Evolutionary conservation across 1,284 basidiomycete species (phyloP).

Genomic region (Apiotrichum laibachii): DNA sequence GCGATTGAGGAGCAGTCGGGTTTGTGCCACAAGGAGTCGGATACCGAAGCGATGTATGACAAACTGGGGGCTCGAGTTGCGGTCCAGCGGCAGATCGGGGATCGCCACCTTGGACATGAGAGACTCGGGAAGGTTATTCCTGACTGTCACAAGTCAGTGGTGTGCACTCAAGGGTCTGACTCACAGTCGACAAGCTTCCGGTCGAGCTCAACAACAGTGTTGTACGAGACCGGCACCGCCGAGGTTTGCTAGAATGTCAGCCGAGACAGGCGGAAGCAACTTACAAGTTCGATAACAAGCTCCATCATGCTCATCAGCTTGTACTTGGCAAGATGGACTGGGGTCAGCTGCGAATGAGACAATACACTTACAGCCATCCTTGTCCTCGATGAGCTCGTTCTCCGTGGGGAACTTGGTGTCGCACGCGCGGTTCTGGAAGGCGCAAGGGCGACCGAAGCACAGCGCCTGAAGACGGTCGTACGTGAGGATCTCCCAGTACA

Average conservation of each 20-base stretch:
- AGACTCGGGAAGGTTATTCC: slow-evolving; percentile 35
- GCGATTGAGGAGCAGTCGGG: slow-evolving; percentile 46
- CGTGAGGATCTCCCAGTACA: slow-evolving; percentile 50
- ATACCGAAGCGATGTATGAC: slow-evolving; percentile 49
- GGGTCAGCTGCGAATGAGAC: neutral
- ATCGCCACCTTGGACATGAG: slow-evolving; percentile 39
- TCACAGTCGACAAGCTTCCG: slow-evolving; percentile 41
- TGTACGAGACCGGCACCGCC: slow-evolving; percentile 34
- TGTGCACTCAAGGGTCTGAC: slow-evolving; percentile 8
- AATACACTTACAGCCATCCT: slow-evolving; percentile 35
- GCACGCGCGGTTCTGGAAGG: slow-evolving; percentile 33
- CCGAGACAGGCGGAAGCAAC: slow-evolving; percentile 5
- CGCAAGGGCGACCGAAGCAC: slow-evolving; percentile 48
- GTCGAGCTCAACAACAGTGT: slow-evolving; percentile 39
- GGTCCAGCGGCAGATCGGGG: slow-evolving; percentile 40
- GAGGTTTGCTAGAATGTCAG: slow-evolving; percentile 41
- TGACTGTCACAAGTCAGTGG: slow-evolving; percentile 25
- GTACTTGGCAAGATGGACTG: slow-evolving; percentile 45
- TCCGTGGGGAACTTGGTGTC: slow-evolving; percentile 44
- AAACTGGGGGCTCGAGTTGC: slow-evolving; percentile 40
- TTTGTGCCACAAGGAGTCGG: slow-evolving; percentile 43
- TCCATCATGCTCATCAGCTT: slow-evolving; percentile 44
- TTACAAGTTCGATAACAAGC: slow-evolving; percentile 45
- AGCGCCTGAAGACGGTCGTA: slow-evolving; percentile 48
- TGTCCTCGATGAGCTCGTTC: slow-evolving; percentile 27